Evolutionary conservation across 2,329 filamentous ascomycete species (phyloP).

Genomic region (Dothideomycetes sp.): DNA sequence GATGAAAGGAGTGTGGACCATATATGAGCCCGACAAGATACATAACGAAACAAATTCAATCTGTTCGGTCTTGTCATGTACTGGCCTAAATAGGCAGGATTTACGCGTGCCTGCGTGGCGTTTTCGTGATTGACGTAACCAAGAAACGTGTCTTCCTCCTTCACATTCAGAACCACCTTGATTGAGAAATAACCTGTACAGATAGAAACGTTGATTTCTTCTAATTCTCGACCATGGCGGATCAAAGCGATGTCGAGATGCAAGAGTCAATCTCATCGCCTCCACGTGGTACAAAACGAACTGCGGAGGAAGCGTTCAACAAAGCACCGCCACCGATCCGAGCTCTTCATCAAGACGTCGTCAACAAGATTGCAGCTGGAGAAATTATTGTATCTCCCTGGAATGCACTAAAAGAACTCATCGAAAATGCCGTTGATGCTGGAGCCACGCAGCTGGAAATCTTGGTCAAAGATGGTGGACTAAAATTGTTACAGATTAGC

Average conservation of each 20-base stretch:
- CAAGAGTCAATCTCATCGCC: constrained; percentile 16
- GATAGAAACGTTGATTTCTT: too few relatives aligned
- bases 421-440: constrained; percentile 97
- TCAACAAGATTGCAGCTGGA: constrained; percentile 97
- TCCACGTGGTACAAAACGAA: constrained; percentile 27
- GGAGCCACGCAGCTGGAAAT: constrained; percentile 87
- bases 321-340: constrained; percentile 37
- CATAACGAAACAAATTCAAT: too few relatives aligned
- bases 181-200: too few relatives aligned
- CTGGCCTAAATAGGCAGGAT: background rate
- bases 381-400: constrained; percentile 98
- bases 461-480: constrained; percentile 83
- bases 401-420: constrained; percentile 89
- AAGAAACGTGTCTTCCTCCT: constrained; percentile 1
- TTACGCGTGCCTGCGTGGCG: background rate
- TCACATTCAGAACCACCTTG: background rate
- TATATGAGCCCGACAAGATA: too few relatives aligned
- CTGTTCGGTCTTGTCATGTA: background rate
- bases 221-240: background rate
- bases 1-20: constrained; percentile 27
- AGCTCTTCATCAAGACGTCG: constrained; percentile 82
- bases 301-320: constrained; percentile 20
- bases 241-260: constrained; percentile 1
- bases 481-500: constrained; percentile 92
- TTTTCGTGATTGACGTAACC: constrained; percentile 10